phyloP scores from a whole-genome alignment of 768 basidiomycete species.

The Lentinula edodes region DNA sequence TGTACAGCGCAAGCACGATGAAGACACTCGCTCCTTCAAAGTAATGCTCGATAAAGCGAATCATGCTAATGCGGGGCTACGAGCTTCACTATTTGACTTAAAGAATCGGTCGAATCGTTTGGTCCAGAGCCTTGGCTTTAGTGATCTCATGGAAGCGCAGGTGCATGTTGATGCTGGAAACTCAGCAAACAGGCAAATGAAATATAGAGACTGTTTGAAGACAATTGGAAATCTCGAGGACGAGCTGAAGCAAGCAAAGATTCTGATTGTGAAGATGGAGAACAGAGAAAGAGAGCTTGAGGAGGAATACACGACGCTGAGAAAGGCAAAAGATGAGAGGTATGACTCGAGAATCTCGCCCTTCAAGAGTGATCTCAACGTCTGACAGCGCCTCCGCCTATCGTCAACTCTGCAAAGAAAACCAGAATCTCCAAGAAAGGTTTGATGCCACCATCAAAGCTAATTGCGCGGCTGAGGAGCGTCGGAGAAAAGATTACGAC shows the following conservation, averaged over 20 bases:
- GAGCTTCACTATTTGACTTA: slow-evolving; percentile 33
- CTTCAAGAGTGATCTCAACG: background rate
- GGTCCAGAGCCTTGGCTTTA: slow-evolving; percentile 39
- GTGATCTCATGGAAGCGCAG: slow-evolving; percentile 36
- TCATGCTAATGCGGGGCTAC: slow-evolving; percentile 26
- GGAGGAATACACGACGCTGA: slow-evolving; percentile 20
- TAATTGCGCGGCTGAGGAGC: background rate
- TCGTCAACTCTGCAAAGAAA: background rate
- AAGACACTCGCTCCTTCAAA: slow-evolving; percentile 25
- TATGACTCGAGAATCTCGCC: background rate
- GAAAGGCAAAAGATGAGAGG: background rate
- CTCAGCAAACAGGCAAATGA: slow-evolving; percentile 13
- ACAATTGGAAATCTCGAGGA: slow-evolving; percentile 27
- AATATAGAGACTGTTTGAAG: slow-evolving; percentile 31
- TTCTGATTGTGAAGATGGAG: slow-evolving; percentile 17
- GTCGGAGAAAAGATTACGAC: slow-evolving; percentile 1
- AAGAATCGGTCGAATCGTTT: slow-evolving; percentile 31
- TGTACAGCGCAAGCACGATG: slow-evolving; percentile 27
- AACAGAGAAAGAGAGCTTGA: slow-evolving; percentile 16
- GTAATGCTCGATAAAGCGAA: slow-evolving; percentile 25
- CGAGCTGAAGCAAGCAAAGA: slow-evolving; percentile 16
- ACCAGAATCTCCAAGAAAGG: background rate
- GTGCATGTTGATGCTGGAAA: slow-evolving; percentile 31
- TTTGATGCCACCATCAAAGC: background rate
- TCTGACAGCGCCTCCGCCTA: background rate